Evolutionary conservation across 805 yeast species (phyloP).

Genomic region (Yamadazyma nakazawae): DNA sequence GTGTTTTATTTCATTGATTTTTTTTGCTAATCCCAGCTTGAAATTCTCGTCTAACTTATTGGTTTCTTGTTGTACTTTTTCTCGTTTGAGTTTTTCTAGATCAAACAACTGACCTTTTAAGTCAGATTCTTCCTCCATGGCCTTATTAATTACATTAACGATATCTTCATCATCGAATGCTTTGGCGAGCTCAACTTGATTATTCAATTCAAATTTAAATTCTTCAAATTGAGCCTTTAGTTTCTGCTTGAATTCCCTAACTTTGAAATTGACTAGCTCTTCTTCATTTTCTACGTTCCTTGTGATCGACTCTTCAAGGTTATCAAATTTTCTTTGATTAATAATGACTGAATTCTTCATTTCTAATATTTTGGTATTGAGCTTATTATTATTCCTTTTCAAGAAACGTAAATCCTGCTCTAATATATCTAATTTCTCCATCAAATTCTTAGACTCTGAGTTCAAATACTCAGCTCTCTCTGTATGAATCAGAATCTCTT

Average conservation of each 20-base stretch:
- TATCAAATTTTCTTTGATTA: constrained; percentile 19
- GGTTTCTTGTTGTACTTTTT: constrained; percentile 16
- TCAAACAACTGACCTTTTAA: constrained; percentile 7
- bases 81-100: constrained; percentile 12
- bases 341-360: constrained; percentile 7
- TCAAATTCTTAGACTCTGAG: constrained; percentile 12
- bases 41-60: constrained; percentile 28
- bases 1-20: constrained; percentile 20
- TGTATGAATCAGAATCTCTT: background rate
- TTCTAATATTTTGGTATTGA: constrained; percentile 11
- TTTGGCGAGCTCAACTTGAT: constrained; percentile 28
- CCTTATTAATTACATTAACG: background rate
- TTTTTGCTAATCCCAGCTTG: constrained; percentile 20
- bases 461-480: constrained; percentile 11
- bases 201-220: constrained; percentile 30
- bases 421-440: constrained; percentile 15
- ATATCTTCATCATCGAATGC: constrained; percentile 21
- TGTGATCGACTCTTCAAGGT: constrained; percentile 24
- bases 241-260: constrained; percentile 28
- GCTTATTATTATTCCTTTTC: constrained; percentile 15
- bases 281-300: constrained; percentile 29
- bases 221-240: constrained; percentile 28
- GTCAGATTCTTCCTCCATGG: constrained; percentile 13
- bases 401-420: constrained; percentile 20
- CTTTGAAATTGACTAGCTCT: constrained; percentile 22